Evolutionary conservation across 2,329 filamentous ascomycete genomes (phyloP).

Genomic region (Coccinonectria pachysandricola): DNA sequence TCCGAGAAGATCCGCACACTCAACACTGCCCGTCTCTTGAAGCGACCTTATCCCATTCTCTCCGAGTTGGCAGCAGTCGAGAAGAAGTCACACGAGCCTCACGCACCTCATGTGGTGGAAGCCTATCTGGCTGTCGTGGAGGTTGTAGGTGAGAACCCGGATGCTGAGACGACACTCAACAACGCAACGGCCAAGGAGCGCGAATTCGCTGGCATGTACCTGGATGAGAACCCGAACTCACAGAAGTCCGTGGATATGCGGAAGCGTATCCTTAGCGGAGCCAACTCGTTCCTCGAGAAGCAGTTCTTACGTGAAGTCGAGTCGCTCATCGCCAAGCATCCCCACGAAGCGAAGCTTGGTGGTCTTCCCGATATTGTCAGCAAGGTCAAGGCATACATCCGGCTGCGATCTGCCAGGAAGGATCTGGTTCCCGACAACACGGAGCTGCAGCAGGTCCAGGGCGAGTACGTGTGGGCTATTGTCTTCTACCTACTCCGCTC

Average conservation of each 20-base stretch:
- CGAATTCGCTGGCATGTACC: slow-evolving; percentile 64
- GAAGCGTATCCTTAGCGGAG: slow-evolving; percentile 70
- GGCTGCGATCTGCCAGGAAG: slow-evolving; percentile 67
- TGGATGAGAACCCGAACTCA: slow-evolving; percentile 63
- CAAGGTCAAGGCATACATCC: slow-evolving; percentile 87
- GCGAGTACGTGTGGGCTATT: slow-evolving; percentile 86
- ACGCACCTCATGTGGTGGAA: slow-evolving; percentile 65
- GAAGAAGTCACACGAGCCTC: slow-evolving; percentile 55
- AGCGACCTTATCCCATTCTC: slow-evolving; percentile 61
- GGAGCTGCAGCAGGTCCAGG: slow-evolving; percentile 67
- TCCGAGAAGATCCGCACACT: slow-evolving; percentile 69
- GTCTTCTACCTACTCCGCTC: slow-evolving; percentile 85
- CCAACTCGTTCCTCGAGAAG: slow-evolving; percentile 69
- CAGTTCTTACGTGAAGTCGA: slow-evolving; percentile 74
- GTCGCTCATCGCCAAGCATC: slow-evolving; percentile 67
- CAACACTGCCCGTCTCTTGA: slow-evolving; percentile 61
- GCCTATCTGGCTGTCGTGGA: slow-evolving; percentile 73
- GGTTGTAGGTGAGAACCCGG: slow-evolving; percentile 64
- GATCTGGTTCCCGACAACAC: slow-evolving; percentile 75
- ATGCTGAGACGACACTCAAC: slow-evolving; percentile 46
- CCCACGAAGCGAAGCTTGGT: slow-evolving; percentile 78
- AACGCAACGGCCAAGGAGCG: slow-evolving; percentile 62
- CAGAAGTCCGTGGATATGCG: slow-evolving; percentile 55
- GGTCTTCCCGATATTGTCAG: slow-evolving; percentile 80
- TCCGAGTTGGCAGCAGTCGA: slow-evolving; percentile 69